Evolutionary conservation across 352 stramenopile genomes (phyloP), one percentile per base, ranked within the genome.

Genomic region (Globisporangium emineosum): DNA sequence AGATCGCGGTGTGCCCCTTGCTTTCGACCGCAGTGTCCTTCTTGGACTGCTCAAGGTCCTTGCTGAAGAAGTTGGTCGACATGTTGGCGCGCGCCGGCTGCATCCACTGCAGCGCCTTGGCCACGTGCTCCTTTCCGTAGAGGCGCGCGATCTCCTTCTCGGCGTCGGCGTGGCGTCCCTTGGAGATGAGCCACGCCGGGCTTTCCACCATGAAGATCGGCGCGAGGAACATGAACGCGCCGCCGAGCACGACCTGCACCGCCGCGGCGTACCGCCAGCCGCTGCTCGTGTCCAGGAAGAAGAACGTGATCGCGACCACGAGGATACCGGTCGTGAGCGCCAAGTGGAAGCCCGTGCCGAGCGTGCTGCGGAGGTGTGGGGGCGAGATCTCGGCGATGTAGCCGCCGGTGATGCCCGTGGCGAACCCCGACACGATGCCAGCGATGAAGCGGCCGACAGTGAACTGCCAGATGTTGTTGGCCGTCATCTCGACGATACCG

Each of bases 241-340:
- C 70, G 1, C 69, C 80, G 2, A 89, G 63, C 35, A 86, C 58
- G 29, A 84, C 75, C n/a, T 78, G 78, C 29, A 91, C 83, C 7
- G 43, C 81, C 51, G 76, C 81, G 62, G 85, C 82, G 64, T 83
- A 78, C 7, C 82, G 78, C 79, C 79, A 91, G 30, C 77, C 79
- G 27, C 67, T 71, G 19, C 71, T 52, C 19, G 79, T 79, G 68
- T 85, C 71, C 43, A 73, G 67, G 67, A 83, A 86, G 64, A 83
- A 90, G 67, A 88, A 79, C 9, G 75, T 75, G 2, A 63, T 74
- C 4, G 65, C 70, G n/a, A 83, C 78, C 33, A 79, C 61, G 29
- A 86, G 60, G 29, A 81, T 74, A 23, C 78, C 78, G 40, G 76
- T 60, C 1, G 78, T 79, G 43, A 82, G 74, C 9, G 61, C 64